Base-by-base conservation (phyloP, 352 stramenopile genomes). In the Phytophthora tentaculata region DNA sequence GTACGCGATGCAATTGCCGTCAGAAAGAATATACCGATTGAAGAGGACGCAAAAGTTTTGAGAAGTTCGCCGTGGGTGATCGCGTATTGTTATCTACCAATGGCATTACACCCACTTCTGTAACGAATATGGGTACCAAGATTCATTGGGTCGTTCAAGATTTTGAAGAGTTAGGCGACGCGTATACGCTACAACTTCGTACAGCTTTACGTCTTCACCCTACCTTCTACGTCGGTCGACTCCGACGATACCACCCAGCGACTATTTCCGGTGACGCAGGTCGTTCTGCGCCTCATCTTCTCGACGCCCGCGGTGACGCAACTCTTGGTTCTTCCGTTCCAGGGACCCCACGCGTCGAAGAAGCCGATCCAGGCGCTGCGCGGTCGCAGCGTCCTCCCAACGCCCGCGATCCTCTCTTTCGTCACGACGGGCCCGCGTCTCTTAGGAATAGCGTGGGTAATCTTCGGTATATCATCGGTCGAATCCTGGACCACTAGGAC, bases 21-120 rank as follows among this genome's bases (percentile, higher is more conserved):
- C 65, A 81, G n/a, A 76, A 81, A 50, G 53, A 67, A 17, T 23
- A 68, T 20, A 56, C 61, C 0, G 69, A 77, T 54, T 14, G 49
- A 14, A 45, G 57, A 3, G 61, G 44, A n/a, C 44, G 51, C 10
- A 56, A 54, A 29, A 73, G 61, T 14, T 1, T 60, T 1, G 49
- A 52, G 13, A 67, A 14, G 9, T 73, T 66, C 22, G 20, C n/a
- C 5, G 10, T 61, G 9, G 61, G 61, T 2, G 54, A 71, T 14
- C 52, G 39, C 14, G 64, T 77, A 0, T 22, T 77, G 8, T 13
- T 77, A 19, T 71, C 59, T 10, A 61, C 47, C 1, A 7, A 5
- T n/a, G n/a, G 43, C 19, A 49, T 24, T 49, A 13, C 17, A 49
- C 43, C 39, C 22, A 22, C 19, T 49, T 49, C 43, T 49, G 43